A percentile compares a stretch with the other conserved stretches of the same genome.
These are phyloP conservation scores for Mycena belliarum DNA, from an alignment of 768 basidiomycete species.

Conservation along the genomic window DNA sequence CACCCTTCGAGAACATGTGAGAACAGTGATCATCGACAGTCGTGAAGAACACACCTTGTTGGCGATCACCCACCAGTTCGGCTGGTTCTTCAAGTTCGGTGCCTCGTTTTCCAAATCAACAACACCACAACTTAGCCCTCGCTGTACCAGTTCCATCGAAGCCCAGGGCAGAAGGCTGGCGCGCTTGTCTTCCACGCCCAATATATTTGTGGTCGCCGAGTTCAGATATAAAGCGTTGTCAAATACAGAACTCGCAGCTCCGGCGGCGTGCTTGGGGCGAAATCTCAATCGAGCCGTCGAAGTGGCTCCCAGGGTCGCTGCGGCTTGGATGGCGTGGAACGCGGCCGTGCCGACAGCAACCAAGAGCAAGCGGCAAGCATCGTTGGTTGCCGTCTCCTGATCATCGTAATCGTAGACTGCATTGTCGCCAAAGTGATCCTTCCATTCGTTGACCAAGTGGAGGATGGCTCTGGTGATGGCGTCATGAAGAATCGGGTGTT, in stretches of 20 bases:
- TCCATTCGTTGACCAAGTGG: not conserved
- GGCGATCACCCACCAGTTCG: slow-evolving; percentile 8
- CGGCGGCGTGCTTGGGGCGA: no score
- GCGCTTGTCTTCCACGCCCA: not conserved
- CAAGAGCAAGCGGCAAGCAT: no score
- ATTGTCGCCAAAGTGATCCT: not conserved
- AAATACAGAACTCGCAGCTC: no score
- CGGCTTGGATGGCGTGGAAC: no score
- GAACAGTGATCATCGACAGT: not conserved
- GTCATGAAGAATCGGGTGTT: not conserved
- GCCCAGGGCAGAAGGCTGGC: not conserved
- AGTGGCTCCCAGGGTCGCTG: no score
- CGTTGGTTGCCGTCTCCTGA: no score
- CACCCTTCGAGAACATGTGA: not conserved
- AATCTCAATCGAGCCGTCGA: no score
- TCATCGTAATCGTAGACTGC: no score
- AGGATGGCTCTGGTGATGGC: not conserved
- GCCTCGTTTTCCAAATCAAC: not conserved
- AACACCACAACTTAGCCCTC: not conserved
- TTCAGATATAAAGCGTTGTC: not conserved
- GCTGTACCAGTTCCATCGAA: not conserved
- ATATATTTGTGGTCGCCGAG: not conserved
- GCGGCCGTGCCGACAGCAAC: no score
- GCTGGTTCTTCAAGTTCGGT: not conserved
- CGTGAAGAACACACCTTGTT: slow-evolving; percentile 1